Evolutionary conservation across 78 protist genomes (phyloP).

Genomic region (Cavenderia fasciculata): DNA sequence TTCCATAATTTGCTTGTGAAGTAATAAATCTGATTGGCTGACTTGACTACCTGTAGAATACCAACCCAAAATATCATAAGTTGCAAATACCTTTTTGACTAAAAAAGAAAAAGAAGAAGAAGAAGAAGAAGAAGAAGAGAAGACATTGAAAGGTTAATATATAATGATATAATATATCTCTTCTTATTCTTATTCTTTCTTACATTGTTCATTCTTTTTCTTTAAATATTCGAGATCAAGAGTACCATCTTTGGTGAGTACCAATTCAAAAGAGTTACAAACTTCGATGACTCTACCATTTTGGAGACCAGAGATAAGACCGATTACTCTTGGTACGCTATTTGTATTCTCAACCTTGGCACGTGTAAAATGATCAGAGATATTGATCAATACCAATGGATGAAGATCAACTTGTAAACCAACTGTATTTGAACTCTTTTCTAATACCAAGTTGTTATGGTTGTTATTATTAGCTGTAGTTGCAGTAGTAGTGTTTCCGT

Average conservation of each 20-base stretch:
- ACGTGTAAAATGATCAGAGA: slow-evolving; percentile 91
- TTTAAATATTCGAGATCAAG: slow-evolving; percentile 79
- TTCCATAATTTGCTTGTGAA: slow-evolving; percentile 79
- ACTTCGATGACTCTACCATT: slow-evolving; percentile 88
- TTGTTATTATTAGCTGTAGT: neutral
- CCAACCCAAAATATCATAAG: slow-evolving; percentile 88
- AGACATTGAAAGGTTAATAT: too few relatives aligned
- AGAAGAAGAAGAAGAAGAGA: neutral
- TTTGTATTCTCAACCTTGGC: slow-evolving; percentile 17
- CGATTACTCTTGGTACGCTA: slow-evolving; percentile 76
- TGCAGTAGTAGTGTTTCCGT: neutral
- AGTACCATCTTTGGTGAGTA: neutral
- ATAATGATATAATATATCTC: too few relatives aligned
- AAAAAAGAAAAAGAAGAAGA: neutral
- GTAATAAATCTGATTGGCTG: slow-evolving; percentile 28
- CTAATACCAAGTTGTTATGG: slow-evolving; percentile 21
- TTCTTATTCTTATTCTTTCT: too few relatives aligned
- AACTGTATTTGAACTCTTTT: slow-evolving; percentile 36
- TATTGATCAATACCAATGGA: slow-evolving; percentile 91
- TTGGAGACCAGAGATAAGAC: slow-evolving; percentile 85
- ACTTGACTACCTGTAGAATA: slow-evolving; percentile 82
- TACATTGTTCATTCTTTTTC: slow-evolving; percentile 84
- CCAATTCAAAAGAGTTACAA: slow-evolving; percentile 87
- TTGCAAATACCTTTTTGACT: slow-evolving; percentile 86
- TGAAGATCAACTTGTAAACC: slow-evolving; percentile 83